Conservation (phyloP, 495 filamentous ascomycete species). For the Penicillium atrosanguineum region DNA sequence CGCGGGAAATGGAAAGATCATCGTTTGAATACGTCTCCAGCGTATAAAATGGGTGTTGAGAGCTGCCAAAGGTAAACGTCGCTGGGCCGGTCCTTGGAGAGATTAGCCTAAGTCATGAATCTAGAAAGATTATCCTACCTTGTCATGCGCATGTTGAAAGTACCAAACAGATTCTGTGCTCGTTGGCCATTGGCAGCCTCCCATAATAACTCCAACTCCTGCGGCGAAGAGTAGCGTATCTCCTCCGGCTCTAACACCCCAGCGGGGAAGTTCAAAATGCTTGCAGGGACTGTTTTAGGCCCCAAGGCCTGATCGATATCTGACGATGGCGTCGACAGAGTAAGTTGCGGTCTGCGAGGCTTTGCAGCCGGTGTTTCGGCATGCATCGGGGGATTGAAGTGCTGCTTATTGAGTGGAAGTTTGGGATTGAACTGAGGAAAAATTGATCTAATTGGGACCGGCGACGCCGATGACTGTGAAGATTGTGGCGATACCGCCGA, state of each 20-base stretch:
- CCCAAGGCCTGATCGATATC: constrained; percentile 42
- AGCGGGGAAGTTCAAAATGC: constrained; percentile 44
- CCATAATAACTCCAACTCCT: constrained; percentile 51
- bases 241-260: constrained; percentile 35
- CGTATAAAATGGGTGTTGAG: constrained; percentile 44
- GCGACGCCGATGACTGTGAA: constrained; percentile 28
- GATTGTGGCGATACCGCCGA: constrained; percentile 37
- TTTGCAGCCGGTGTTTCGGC: constrained; percentile 38
- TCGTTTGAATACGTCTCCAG: constrained; percentile 42
- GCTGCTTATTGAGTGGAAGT: constrained; percentile 64
- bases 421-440: constrained; percentile 80
- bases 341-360: constrained; percentile 37
- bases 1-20: constrained; percentile 39
- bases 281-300: constrained; percentile 46
- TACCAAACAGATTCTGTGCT: constrained; percentile 31
- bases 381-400: constrained; percentile 60
- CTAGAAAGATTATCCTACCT: constrained; percentile 22
- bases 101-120: constrained; percentile 15
- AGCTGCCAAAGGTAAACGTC: constrained; percentile 40
- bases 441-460: constrained; percentile 62
- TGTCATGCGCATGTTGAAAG: constrained; percentile 45
- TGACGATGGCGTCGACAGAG: constrained; percentile 23
- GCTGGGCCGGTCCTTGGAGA: constrained; percentile 29
- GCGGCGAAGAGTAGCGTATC: constrained; percentile 38
- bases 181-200: constrained; percentile 55